phyloP scores from a whole-genome alignment of 257 asterid species.

The Petrea volubilis region DNA sequence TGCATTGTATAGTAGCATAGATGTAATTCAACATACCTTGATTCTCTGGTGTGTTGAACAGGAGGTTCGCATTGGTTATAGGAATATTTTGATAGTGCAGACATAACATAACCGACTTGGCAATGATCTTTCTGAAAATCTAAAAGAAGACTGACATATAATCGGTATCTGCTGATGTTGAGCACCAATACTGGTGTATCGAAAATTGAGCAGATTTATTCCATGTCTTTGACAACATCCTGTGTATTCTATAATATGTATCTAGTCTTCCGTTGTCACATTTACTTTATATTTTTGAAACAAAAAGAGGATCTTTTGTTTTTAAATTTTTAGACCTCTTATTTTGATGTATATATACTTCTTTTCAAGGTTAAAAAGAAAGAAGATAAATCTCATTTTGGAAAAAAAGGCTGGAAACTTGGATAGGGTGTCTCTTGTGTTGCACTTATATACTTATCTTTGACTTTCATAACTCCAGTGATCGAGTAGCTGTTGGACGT shows the following conservation, averaged over 20 bases:
- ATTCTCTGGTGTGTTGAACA: not conserved
- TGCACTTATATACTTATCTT: conserved; percentile 14
- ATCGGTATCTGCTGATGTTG: not conserved
- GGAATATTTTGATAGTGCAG: not conserved
- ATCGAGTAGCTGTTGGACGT: conserved; percentile 94
- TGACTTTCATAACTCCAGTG: conserved; percentile 53
- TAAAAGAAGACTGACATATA: not conserved
- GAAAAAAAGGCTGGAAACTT: conserved; percentile 2
- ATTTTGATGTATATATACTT: not conserved
- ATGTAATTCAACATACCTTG: not conserved
- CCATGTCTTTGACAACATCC: not conserved
- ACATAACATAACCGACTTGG: not conserved
- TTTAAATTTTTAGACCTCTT: not conserved
- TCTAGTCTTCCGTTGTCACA: not conserved
- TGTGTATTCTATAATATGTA: not conserved
- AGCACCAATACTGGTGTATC: not conserved
- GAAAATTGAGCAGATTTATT: too few species aligned
- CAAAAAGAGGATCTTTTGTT: not conserved
- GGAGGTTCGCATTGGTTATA: too few species aligned
- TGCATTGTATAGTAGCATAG: not conserved
- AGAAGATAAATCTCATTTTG: not conserved
- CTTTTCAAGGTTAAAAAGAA: not conserved
- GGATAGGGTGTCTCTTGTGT: conserved; percentile 4
- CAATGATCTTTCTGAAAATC: not conserved
- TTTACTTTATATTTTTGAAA: not conserved